Base-by-base conservation (phyloP, 2,329 filamentous ascomycete genomes). In the Monosporascus sp. region DNA sequence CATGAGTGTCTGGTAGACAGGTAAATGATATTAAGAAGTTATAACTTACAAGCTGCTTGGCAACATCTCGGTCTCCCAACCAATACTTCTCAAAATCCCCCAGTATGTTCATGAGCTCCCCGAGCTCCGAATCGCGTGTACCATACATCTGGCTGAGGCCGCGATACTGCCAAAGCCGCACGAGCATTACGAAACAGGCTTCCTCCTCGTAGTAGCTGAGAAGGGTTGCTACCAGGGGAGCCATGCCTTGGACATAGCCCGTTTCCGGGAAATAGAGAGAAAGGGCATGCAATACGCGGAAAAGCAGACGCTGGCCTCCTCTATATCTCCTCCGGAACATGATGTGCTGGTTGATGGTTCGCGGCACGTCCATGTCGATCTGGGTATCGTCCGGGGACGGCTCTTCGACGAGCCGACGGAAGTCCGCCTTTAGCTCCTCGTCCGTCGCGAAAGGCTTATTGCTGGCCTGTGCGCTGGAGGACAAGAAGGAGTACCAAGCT, bases 171-270 rank as follows among this genome's bases (percentile, higher is more conserved):
- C 93, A 99, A 66, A 99, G 79, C 24, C 94, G 84, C n/a, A 95
- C 92, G 51, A 97, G 76, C 94, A 99, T 97, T 48, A 97, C 84
- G 64, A 99, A 99, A 6, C 90, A 86, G 62, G 85, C 85, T 70
- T 97, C 94, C 71, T 99, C 94, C 60, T 97, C 93, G 70, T 92
- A 99, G 69, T 99, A 99, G 68, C 93, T 96, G 7, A 99, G 82
- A 20, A 99, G 76, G 0, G 94, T 97, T 1, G 93, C 93, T 2
- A 90, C 92, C 40, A 97, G 77, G 22, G 91, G 90, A 17, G 93
- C 94, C 94, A 99, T 99, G 51, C 94, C 94, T 71, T 99, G 94
- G 0, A 97, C 94, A 69, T 99, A 99, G 27, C 94, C 94, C 6
- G 90, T 94, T 24, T 89, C 87, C 0, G 91, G 90, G 59, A 93